Evolutionary conservation across 352 stramenopile species (phyloP), one percentile per base, ranked within the genome.

Genomic region (Phytopythium cucurbitacearum): DNA sequence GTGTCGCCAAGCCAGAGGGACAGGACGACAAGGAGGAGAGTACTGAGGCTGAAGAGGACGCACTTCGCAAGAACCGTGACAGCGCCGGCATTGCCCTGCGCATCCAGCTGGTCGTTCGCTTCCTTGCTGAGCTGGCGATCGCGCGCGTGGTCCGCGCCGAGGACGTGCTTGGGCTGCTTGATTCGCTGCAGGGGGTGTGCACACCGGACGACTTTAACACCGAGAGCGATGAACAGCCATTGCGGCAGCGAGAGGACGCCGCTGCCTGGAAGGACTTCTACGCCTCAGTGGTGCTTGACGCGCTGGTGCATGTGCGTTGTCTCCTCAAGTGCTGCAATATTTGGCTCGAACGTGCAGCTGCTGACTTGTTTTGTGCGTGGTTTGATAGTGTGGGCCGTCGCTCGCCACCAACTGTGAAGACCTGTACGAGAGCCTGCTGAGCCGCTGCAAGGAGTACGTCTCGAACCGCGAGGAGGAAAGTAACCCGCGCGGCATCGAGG

Each of bases 181-280:
- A 89, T 39, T 60, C 76, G 41, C 56, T 94, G 3, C 80, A 91
- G 53, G 54, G 66, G 8, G 62, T 81, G 21, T 93, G 83, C 48
- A 87, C 70, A 16, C 64, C 76, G 0, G 76, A 87, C 13, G 73
- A 89, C 49, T 85, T 84, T 40, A 73, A 64, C 41, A 60, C 32
- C 11, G 78, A 87, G 7, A 64, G 67, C 4, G 79, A 87, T 39
- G 33, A n/a, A 7, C 71, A 75, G 2, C 49, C 67, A 13, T 44
- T 86, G 12, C 57, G 74, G 15, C 57, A 56, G 3, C 60, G 65
- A 3, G 79, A 93, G 53, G 56, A 89, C 51, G 62, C 67, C 0
- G 69, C 68, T 0, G 80, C 84, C 10, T 89, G 80, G 70, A 91
- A 94, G 49, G 84, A 94, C 54, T 91, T 85, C 38, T 80, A 90